Percentiles rank a stretch among this genome's conserved stretches.
Conservation (phyloP, 495 filamentous ascomycete species). For the Pyronema omphalodes region DNA sequence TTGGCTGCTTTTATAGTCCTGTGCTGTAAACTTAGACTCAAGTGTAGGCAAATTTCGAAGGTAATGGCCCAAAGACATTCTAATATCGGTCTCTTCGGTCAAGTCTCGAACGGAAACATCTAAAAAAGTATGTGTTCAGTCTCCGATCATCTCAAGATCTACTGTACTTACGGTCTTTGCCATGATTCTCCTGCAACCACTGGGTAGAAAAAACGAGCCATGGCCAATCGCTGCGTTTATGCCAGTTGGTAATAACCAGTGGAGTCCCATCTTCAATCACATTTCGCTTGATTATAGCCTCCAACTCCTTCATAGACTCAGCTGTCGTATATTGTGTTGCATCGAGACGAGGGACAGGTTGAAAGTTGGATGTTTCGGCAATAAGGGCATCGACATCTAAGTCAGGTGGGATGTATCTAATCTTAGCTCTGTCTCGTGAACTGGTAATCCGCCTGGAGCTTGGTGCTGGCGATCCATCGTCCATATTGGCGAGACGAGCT, state of each 20-base stretch:
- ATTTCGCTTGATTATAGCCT: conserved; percentile 57
- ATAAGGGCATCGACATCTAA: conserved; percentile 59
- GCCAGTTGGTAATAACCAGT: conserved; percentile 73
- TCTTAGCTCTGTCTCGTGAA: conserved; percentile 31
- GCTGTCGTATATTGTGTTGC: conserved; percentile 41
- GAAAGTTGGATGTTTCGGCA: conserved; percentile 60
- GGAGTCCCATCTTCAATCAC: conserved; percentile 73
- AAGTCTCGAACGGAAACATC: conserved; percentile 53
- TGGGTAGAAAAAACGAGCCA: conserved; percentile 51
- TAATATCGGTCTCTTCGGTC: conserved; percentile 43
- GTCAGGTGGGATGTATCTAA: conserved; percentile 69
- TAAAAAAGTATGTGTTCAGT: too few relatives aligned
- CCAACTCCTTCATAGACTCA: conserved; percentile 57
- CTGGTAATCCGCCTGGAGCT: neutral
- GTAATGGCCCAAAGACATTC: conserved; percentile 75
- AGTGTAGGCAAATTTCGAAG: conserved; percentile 62
- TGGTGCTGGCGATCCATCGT: neutral
- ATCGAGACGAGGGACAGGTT: conserved; percentile 45
- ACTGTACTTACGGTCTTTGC: conserved; percentile 46
- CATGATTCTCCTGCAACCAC: conserved; percentile 59
- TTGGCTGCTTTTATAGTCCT: conserved; percentile 49
- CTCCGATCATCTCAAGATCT: too few relatives aligned
- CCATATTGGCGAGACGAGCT: too few relatives aligned
- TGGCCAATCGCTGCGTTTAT: conserved; percentile 42
- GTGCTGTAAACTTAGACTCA: conserved; percentile 49